Base-by-base conservation (phyloP, 176 grass and related monocot species). In the Paspalum notatum region DNA sequence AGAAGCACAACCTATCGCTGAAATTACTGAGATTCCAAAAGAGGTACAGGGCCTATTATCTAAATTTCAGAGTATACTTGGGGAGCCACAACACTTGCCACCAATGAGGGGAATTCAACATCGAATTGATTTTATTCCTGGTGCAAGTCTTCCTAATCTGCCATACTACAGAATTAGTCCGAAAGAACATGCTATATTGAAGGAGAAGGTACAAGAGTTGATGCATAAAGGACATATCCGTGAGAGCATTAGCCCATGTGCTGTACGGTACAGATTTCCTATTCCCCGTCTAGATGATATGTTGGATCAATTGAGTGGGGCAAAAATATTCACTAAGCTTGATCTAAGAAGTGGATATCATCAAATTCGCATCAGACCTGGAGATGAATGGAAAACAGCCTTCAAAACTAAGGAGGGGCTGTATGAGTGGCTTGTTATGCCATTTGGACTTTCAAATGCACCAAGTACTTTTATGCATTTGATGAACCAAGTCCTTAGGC, bases 391-490 rank as follows among this genome's bases (percentile, higher is more conserved):
- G 32, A 32, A 32, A 32, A 32, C 32, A 3, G 32, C 32, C 1
- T 32, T 32, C 32, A 32, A 32, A 32, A 32, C 32, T 3, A 32
- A 32, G 32, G 32, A 32, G 3, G 32, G 32, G 32, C 3, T 32
- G 32, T 32, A 32, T 32, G 1, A 32, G 3, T 32, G 32, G 32
- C 3, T 32, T 32, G 1, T 32, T 22, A 76, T 43, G 73, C 40
- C 73, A 76, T 76, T 76, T 76, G 73, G 38, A 45, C 18, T 76
- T 2, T 59, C n/a, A 22, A 76, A 76, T 45, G 73, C n/a, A 16
- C 16, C n/a, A 11, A 59, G 20, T 2, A 76, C 73, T 1, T 76
- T 45, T 6, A 57, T 25, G 40, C 52, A 60, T 25, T 60, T 76
- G n/a, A 76, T 76, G 54, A 46, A 76, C 9, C 18, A 44, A 20